phyloP scores from a whole-genome alignment of 768 basidiomycete genomes.

The Paxillus ammoniavirescens region DNA sequence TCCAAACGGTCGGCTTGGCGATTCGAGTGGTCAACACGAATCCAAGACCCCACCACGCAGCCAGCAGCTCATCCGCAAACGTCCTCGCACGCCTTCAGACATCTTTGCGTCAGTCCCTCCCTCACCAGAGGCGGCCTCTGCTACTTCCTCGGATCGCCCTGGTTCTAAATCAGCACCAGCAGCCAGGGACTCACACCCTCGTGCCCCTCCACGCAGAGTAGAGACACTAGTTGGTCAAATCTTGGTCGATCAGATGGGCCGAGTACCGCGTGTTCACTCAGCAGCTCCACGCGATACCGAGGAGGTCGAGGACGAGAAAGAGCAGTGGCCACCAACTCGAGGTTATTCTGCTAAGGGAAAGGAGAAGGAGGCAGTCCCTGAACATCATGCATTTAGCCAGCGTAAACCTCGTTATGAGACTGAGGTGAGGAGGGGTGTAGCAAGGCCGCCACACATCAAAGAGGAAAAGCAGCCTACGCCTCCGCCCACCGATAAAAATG shows the following conservation, averaged over 20 bases:
- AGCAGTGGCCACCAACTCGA: conserved; percentile 17
- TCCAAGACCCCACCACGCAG: neutral
- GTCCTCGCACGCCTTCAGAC: conserved; percentile 9
- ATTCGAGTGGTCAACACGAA: neutral
- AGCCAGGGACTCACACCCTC: neutral
- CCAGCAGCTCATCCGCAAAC: conserved; percentile 10
- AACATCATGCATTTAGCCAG: conserved; percentile 20
- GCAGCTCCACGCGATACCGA: neutral
- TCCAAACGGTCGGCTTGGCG: neutral
- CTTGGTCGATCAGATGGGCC: conserved; percentile 18
- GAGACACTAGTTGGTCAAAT: conserved; percentile 15
- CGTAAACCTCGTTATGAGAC: neutral
- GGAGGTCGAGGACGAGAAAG: neutral
- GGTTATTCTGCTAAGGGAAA: neutral
- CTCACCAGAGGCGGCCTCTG: conserved; percentile 3
- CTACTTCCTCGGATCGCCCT: neutral
- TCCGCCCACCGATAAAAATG: too few species aligned
- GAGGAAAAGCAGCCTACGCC: neutral
- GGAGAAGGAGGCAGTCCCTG: neutral
- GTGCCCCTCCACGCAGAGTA: conserved; percentile 23
- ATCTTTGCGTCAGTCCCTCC: conserved; percentile 17
- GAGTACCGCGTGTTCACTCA: conserved; percentile 7
- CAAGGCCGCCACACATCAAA: neutral
- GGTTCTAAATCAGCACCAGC: neutral
- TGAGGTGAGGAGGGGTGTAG: neutral